These are phyloP conservation scores for Auxenochlorella pyrenoidosa DNA, from an alignment of 139 green algal genomes.

Conservation along the genomic window DNA sequence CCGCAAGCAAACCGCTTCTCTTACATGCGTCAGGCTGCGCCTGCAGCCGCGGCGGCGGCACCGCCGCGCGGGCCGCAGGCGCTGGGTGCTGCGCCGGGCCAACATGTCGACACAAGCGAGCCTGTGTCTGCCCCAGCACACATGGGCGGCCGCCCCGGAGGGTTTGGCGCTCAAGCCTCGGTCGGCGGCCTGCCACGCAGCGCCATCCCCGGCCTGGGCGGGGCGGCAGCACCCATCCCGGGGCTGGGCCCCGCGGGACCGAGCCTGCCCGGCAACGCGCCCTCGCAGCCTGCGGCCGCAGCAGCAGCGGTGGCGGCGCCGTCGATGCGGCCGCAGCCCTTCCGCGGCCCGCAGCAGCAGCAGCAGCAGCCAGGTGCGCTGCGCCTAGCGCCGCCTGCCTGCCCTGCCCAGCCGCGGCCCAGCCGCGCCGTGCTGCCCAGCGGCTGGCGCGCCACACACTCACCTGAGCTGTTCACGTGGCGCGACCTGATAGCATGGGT, in stretches of 20 bases:
- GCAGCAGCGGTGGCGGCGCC: constrained; percentile 24
- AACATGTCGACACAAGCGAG: constrained; percentile 1
- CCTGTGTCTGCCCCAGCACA: background rate
- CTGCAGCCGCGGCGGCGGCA: background rate
- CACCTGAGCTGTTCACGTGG: no score
- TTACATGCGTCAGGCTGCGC: background rate
- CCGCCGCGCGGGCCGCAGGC: background rate
- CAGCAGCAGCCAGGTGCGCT: constrained; percentile 8
- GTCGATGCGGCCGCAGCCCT: background rate
- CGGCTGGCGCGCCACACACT: background rate
- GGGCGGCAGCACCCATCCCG: constrained; percentile 18
- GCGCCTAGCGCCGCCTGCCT: background rate
- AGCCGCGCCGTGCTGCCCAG: background rate
- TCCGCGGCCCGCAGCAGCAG: background rate
- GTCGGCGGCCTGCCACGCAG: constrained; percentile 47
- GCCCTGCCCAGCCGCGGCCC: no score
- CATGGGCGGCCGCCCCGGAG: background rate
- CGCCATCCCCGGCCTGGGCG: constrained; percentile 43
- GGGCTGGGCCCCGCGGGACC: background rate
- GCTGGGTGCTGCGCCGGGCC: constrained; percentile 8
- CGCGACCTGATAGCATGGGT: background rate
- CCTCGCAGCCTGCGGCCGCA: constrained; percentile 4
- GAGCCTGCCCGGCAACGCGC: background rate
- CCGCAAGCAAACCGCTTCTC: constrained; percentile 34
- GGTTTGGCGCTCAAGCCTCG: background rate